A percentile compares a stretch with the other conserved stretches of the same genome.
Evolutionary conservation across 208 protist genomes (phyloP).

Genomic region (Acanthamoeba sp.): DNA sequence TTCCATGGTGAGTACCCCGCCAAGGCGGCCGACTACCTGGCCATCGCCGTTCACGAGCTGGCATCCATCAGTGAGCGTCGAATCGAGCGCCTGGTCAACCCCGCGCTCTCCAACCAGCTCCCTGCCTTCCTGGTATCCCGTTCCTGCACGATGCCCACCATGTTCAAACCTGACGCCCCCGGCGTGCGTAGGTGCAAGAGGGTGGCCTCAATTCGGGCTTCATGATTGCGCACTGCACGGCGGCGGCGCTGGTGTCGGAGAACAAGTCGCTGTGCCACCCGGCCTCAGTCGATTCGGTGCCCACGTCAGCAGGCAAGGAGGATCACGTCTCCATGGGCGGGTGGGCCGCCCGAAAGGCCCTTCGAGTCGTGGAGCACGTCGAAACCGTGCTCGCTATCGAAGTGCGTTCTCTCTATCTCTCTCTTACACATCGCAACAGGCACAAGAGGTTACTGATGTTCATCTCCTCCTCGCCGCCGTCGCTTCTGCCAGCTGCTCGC

Average conservation of each 20-base stretch:
- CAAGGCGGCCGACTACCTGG: constrained; percentile 86
- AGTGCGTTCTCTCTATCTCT: constrained; percentile 55
- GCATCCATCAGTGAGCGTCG: constrained; percentile 90
- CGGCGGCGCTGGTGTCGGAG: constrained; percentile 92
- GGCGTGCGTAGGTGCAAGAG: constrained; percentile 79
- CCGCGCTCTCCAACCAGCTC: constrained; percentile 85
- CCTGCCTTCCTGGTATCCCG: constrained; percentile 90
- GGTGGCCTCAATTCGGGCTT: constrained; percentile 94
- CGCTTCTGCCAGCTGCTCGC: constrained; percentile 74
- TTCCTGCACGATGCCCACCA: neutral
- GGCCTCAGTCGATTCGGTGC: constrained; percentile 91
- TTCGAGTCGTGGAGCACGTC: constrained; percentile 88
- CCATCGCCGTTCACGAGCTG: constrained; percentile 89
- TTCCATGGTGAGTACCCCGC: constrained; percentile 95
- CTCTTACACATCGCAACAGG: neutral
- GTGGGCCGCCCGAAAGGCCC: constrained; percentile 88
- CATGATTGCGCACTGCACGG: constrained; percentile 95
- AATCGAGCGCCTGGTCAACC: constrained; percentile 92
- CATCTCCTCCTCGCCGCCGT: neutral
- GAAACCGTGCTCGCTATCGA: constrained; percentile 92
- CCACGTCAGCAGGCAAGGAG: constrained; percentile 92
- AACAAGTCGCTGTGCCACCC: constrained; percentile 93
- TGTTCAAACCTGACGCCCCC: neutral
- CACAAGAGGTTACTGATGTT: neutral
- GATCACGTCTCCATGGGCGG: constrained; percentile 87